A percentile compares a stretch with the other conserved stretches of the same genome.
These are phyloP conservation scores for Auriscalpium orientale DNA, from an alignment of 768 basidiomycete species.

Conservation along the genomic window DNA sequence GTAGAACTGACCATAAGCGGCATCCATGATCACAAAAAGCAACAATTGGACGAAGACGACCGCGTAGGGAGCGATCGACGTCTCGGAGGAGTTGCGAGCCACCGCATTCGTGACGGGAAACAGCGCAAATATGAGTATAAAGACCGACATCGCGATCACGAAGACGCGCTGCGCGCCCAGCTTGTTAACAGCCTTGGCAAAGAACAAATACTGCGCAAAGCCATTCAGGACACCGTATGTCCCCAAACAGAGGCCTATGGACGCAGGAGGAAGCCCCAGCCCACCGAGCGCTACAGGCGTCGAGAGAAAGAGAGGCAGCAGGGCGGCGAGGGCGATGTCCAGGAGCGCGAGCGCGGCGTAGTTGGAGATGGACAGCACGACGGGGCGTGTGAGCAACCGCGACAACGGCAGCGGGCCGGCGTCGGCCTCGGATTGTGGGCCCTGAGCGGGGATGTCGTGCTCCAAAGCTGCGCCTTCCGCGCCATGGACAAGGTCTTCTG, in stretches of 20 bases:
- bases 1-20: conserved; percentile 22
- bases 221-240: conserved; percentile 58
- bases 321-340: conserved; percentile 57
- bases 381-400: conserved; percentile 42
- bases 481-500: neutral
- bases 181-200: conserved; percentile 48
- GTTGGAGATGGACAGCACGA: conserved; percentile 55
- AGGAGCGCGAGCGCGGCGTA: conserved; percentile 58
- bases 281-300: conserved; percentile 68
- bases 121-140: conserved; percentile 18
- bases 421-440: conserved; percentile 8
- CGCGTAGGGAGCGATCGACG: conserved; percentile 16
- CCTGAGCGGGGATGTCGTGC: neutral
- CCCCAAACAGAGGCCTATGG: conserved; percentile 59
- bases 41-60: conserved; percentile 19
- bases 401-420: conserved; percentile 41
- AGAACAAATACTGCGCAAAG: conserved; percentile 57
- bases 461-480: neutral
- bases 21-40: conserved; percentile 20
- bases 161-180: conserved; percentile 63
- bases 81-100: conserved; percentile 12
- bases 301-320: conserved; percentile 68
- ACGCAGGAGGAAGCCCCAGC: conserved; percentile 54
- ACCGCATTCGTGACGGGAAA: conserved; percentile 23
- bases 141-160: conserved; percentile 24